phyloP scores from a whole-genome alignment of 345 rosid species.

The Conringia planisiliqua region DNA sequence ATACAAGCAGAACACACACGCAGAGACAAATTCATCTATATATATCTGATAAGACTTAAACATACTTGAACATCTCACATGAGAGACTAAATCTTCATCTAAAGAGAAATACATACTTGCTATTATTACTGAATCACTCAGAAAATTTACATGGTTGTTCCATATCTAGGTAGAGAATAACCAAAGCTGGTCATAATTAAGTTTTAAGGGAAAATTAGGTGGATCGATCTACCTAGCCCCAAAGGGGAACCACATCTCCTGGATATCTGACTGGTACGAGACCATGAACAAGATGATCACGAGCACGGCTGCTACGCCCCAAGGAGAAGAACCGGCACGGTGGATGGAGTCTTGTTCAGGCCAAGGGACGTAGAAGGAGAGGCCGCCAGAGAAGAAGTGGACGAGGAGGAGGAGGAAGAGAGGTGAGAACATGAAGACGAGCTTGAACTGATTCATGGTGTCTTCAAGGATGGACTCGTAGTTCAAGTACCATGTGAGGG shows the following conservation, averaged over 20 bases:
- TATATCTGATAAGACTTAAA: neutral
- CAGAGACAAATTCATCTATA: neutral
- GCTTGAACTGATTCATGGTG: slow-evolving; percentile 42
- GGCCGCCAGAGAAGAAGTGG: slow-evolving; percentile 43
- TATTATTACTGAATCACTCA: neutral
- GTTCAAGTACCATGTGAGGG: slow-evolving; percentile 53
- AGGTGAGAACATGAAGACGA: slow-evolving; percentile 41
- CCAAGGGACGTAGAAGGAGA: slow-evolving; percentile 34
- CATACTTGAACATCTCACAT: neutral
- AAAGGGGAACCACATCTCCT: slow-evolving; percentile 61
- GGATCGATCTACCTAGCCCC: slow-evolving; percentile 25
- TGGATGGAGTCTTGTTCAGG: slow-evolving; percentile 52
- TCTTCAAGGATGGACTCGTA: slow-evolving; percentile 51
- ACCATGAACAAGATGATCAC: slow-evolving; percentile 51
- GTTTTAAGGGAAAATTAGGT: neutral
- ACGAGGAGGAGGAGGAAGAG: slow-evolving; percentile 42
- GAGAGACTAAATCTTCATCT: neutral
- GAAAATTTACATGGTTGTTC: slow-evolving; percentile 16
- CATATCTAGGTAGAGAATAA: slow-evolving; percentile 17
- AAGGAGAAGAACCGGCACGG: slow-evolving; percentile 54
- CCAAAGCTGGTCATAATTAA: slow-evolving; percentile 2
- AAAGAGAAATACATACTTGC: neutral
- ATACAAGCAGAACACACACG: neutral
- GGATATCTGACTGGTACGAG: slow-evolving; percentile 53
- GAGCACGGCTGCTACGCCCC: slow-evolving; percentile 57